These are phyloP conservation scores for Poteriospumella lacustris DNA, from an alignment of 108 stramenopile genomes.

Conservation along the genomic window DNA sequence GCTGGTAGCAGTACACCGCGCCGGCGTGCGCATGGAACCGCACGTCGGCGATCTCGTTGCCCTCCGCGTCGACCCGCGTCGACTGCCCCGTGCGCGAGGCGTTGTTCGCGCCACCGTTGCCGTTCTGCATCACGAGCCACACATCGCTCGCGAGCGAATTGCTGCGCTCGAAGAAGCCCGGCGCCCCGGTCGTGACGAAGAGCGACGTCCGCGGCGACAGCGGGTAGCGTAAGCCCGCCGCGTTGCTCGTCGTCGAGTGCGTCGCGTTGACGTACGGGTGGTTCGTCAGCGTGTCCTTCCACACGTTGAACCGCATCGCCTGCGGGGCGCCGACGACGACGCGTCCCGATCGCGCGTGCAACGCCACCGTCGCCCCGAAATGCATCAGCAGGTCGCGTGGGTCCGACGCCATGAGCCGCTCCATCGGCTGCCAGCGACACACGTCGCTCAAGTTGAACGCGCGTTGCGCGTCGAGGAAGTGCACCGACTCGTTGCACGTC, in stretches of 20 bases:
- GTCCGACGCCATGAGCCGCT: conserved; percentile 60
- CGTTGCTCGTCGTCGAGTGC: conserved; percentile 34
- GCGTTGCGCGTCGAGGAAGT: not conserved
- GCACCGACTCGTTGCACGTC: not conserved
- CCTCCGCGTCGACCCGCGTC: not conserved
- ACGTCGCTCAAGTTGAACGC: conserved; percentile 29
- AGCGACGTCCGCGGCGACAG: conserved; percentile 13
- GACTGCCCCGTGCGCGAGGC: conserved; percentile 14
- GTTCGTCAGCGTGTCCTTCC: conserved; percentile 32
- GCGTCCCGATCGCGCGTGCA: conserved; percentile 55
- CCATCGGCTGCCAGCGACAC: conserved; percentile 60
- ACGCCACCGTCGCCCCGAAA: conserved; percentile 60
- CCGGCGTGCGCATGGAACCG: not conserved
- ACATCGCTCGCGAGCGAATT: conserved; percentile 24
- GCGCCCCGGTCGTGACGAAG: conserved; percentile 23
- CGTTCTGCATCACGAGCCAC: conserved; percentile 18
- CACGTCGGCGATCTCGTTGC: no score
- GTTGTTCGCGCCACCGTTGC: not conserved
- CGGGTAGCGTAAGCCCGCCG: conserved; percentile 25
- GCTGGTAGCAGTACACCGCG: not conserved
- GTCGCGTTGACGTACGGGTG: conserved; percentile 43
- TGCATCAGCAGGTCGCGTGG: conserved; percentile 46
- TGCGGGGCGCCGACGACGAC: conserved; percentile 57
- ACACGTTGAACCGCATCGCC: conserved; percentile 25
- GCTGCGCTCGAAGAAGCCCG: conserved; percentile 2